Conservation (phyloP, 164 flowering plant species). For the Nelumbo lutea region DNA sequence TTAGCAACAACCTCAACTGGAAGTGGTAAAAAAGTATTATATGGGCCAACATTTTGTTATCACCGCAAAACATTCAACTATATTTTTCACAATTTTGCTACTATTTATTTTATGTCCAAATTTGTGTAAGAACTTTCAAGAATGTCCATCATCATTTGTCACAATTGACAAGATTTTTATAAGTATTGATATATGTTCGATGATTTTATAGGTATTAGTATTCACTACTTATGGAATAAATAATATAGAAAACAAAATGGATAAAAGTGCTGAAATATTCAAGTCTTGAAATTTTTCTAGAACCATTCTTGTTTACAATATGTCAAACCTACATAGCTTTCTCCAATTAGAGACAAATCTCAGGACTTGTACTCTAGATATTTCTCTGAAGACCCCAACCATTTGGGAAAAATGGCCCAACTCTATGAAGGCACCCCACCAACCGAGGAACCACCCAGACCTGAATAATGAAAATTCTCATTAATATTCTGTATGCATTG, state of each 20-base stretch:
- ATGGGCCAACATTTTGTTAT: not conserved
- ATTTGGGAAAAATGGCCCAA: constrained; percentile 94
- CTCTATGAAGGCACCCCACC: constrained; percentile 99
- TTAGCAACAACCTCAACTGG: constrained; percentile 1
- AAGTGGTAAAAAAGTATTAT: not conserved
- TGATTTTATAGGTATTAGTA: not conserved
- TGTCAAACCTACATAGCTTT: constrained; percentile 88
- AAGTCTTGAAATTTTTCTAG: no score
- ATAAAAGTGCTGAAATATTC: no score
- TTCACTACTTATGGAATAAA: not conserved
- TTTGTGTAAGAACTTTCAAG: no score
- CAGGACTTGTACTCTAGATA: constrained; percentile 64
- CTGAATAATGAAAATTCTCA: constrained; percentile 31
- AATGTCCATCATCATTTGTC: no score
- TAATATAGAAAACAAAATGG: not conserved
- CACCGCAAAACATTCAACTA: no score
- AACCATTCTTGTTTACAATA: not conserved
- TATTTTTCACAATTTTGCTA: no score
- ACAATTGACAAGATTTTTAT: not conserved
- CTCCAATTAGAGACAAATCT: constrained; percentile 83
- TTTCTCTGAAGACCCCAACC: constrained; percentile 47
- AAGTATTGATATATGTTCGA: not conserved
- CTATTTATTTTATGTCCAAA: no score
- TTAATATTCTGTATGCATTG: not conserved
- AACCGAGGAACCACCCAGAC: constrained; percentile 94